These are phyloP conservation scores for Phytophthora chlamydospora DNA, from an alignment of 352 stramenopile species.

Conservation along the genomic window DNA sequence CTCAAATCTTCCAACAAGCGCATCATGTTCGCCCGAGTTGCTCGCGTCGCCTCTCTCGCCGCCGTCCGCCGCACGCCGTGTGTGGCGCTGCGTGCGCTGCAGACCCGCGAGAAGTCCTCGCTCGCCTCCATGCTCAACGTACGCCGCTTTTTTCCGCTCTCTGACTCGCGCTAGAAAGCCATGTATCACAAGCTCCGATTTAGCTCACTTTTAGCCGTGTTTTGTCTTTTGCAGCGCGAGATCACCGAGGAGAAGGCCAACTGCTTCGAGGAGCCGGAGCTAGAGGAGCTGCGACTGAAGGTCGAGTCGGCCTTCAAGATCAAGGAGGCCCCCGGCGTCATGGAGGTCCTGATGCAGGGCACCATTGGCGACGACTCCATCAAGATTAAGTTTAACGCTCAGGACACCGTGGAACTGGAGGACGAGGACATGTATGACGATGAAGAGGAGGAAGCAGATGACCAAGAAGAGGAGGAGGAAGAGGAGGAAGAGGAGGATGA, in stretches of 20 bases:
- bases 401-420: conserved; percentile 76
- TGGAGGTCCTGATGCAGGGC: conserved; percentile 70
- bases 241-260: conserved; percentile 86
- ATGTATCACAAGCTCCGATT: background rate
- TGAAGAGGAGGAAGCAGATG: conserved; percentile 48
- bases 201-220: background rate
- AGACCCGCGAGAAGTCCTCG: conserved; percentile 62
- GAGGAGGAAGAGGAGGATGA: conserved; percentile 74
- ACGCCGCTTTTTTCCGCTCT: conserved; percentile 1
- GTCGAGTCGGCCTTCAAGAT: conserved; percentile 74
- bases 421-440: conserved; percentile 63
- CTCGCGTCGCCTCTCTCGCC: conserved; percentile 36
- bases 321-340: conserved; percentile 61
- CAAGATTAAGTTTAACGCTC: conserved; percentile 81
- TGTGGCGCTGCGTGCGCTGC: conserved; percentile 39
- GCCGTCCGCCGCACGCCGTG: conserved; percentile 36
- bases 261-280: conserved; percentile 76
- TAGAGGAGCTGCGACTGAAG: conserved; percentile 72
- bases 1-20: conserved; percentile 29
- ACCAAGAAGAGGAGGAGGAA: conserved; percentile 44
- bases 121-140: conserved; percentile 29
- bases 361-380: conserved; percentile 59
- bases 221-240: conserved; percentile 54
- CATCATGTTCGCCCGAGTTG: conserved; percentile 56
- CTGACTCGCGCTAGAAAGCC: background rate